A percentile compares a stretch with the other conserved stretches of the same genome.
phyloP scores from a whole-genome alignment of 345 rosid genomes.

The Ceriops zippeliana region DNA sequence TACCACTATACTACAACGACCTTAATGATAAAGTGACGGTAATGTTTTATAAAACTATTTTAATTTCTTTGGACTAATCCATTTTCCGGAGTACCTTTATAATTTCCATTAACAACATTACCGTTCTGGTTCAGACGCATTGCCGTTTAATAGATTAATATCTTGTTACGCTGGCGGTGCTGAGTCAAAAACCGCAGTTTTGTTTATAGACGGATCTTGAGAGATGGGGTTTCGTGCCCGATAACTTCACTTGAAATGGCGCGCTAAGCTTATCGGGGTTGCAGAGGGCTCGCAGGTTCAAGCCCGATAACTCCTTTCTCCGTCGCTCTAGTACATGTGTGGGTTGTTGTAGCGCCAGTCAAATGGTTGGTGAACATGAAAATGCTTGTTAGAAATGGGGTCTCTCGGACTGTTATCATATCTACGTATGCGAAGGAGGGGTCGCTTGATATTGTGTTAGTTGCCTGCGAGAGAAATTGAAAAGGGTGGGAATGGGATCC shows the following conservation, averaged over 20 bases:
- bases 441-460: slow-evolving; percentile 16
- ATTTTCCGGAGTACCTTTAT: no score
- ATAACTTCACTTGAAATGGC: slow-evolving; percentile 10
- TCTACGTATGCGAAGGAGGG: slow-evolving; percentile 34
- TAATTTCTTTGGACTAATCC: no score
- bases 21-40: rapidly evolving
- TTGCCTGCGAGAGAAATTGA: no score
- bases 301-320: slow-evolving; percentile 27
- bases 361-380: slow-evolving; percentile 30
- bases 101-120: no score
- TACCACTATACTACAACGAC: slow-evolving; percentile 95
- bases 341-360: slow-evolving; percentile 21
- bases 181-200: neutral
- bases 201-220: slow-evolving; percentile 12
- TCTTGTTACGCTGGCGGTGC: no score
- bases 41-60: rapidly evolving
- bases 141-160: no score
- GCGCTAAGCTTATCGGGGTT: slow-evolving; percentile 33
- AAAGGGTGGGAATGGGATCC: no score
- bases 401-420: slow-evolving; percentile 41
- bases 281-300: slow-evolving; percentile 29
- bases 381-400: slow-evolving; percentile 43
- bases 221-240: slow-evolving; percentile 30
- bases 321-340: slow-evolving; percentile 30
- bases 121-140: no score